These are phyloP conservation scores for Plasmodium yoelii DNA, from an alignment of 169 alveolate genomes.

Conservation along the genomic window DNA sequence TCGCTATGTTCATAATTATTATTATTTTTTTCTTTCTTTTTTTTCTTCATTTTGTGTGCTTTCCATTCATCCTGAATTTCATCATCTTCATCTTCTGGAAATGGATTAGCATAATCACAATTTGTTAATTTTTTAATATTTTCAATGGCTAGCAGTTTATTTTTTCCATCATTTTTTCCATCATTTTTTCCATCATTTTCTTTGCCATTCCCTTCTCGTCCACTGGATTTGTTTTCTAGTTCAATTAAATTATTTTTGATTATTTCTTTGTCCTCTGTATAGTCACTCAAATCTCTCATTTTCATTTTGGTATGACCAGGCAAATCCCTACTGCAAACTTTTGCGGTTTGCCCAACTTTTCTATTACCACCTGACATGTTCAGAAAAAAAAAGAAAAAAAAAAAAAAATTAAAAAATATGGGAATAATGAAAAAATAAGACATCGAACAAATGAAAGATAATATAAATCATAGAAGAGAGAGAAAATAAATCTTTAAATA, in stretches of 20 bases:
- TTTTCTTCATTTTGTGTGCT: conserved; percentile 2
- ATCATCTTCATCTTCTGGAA: conserved; percentile 76
- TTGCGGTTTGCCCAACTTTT: conserved; percentile 78
- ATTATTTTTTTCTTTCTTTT: background rate
- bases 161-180: background rate
- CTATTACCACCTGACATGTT: conserved; percentile 60
- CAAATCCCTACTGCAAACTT: conserved; percentile 85
- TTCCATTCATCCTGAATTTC: conserved; percentile 55
- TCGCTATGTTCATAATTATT: background rate
- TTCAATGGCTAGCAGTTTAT: conserved; percentile 61
- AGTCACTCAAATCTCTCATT: conserved; percentile 77
- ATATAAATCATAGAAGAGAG: too few species aligned
- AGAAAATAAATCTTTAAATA: too few species aligned
- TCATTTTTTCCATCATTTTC: background rate
- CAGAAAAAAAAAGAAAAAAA: background rate
- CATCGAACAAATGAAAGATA: too few species aligned
- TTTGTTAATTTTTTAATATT: conserved; percentile 58
- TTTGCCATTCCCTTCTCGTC: background rate
- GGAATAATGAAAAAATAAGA: too few species aligned
- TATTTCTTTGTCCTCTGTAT: conserved; percentile 49
- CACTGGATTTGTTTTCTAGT: conserved; percentile 11
- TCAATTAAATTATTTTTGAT: conserved; percentile 53
- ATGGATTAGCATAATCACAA: conserved; percentile 49
- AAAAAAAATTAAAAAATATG: background rate
- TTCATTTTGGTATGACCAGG: conserved; percentile 85